Evolutionary conservation across 2,329 filamentous ascomycete species (phyloP), one percentile per base, ranked within the genome.

Genomic region (Samsoniella hepiali): DNA sequence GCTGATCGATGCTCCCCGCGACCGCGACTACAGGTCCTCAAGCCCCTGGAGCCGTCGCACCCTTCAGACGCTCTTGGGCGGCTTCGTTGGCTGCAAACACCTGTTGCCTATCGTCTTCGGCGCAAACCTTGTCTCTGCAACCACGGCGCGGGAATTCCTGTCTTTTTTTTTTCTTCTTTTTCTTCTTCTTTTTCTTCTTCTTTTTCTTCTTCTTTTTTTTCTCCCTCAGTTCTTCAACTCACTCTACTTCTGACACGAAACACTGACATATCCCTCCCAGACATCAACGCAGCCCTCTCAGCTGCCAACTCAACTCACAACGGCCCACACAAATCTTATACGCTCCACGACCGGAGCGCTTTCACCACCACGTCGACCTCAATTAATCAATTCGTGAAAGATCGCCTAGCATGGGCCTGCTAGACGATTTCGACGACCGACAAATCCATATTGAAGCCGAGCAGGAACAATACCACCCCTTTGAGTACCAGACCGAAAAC

Each of bases 401-500:
- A 74, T 85, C 81, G 85, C 85, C 85, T 88, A 87, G 84, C 84
- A 88, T 89, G 86, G 85, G 84, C 82, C 77, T 83, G 79, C 79
- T 78, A 74, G 82, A 82, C 76, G 86, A 88, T 68, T 89, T 88
- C 79, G 84, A 88, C 82, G 86, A 88, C 77, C 85, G 85, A 85
- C 80, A 88, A 77, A 83, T 76, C 75, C 81, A 86, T 69, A 77
- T 83, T 71, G 85, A 87, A 70, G 82, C 84, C 69, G 81, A 86
- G 74, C 80, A 82, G 70, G 81, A 86, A 71, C 75, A 80, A 74
- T 88, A 88, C 73, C 80, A 83, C 74, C 85, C 83, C 58, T 97
- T 94, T 87, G 88, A 92, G 77, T 98, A 95, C 79, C 88, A 95
- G 78, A 88, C 88, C 65, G 88, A 93, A 77, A 92, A 93, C n/a